Evolutionary conservation across 2,329 filamentous ascomycete genomes (phyloP), one percentile per base, ranked within the genome.

Genomic region (Arthrobotrys sphaeroides): DNA sequence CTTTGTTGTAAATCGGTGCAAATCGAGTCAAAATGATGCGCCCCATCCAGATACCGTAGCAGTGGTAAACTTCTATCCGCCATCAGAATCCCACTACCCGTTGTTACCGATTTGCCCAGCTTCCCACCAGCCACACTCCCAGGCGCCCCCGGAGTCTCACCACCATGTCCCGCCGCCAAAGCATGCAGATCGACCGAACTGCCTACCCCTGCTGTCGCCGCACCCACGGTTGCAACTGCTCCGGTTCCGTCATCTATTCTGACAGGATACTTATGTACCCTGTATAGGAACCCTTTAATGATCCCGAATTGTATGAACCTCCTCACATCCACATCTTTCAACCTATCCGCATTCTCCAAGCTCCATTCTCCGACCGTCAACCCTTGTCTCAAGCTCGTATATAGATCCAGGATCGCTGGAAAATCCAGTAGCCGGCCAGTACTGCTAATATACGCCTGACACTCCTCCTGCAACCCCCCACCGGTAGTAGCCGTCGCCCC

Each of bases 281-380:
- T 89, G 82, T 97, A 97, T 22, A 99, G 84, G 78, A 96, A 91
- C 13, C 94, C 94, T 83, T 98, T 98, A 82, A 98, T 96, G 73
- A 97, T 88, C 69, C 94, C 95, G 80, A 98, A 99, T 73, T 96
- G 96, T 77, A 98, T 92, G 77, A 99, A 90, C 26, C 95, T 90
- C 10, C 95, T 89, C 66, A 97, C 89, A 82, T 99, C 95, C 69
- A 99, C 89, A 80, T 90, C 90, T 10, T 87, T 85, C 6, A 97
- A 86, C 40, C 91, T 84, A 42, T 90, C 88, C 78, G 89, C 87
- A 82, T 96, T 91, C 31, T 90, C 85, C 72, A 91, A 86, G 78
- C 95, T 89, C 92, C 93, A 98, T 81, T 94, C 91, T 80, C 91
- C 91, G 10, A 98, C 86, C n/a, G 89, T 91, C 60, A 92, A 88